A percentile compares a stretch with the other conserved stretches of the same genome.
These are phyloP conservation scores for Gastrolobium bilobum DNA, from an alignment of 306 rosid genomes.

Conservation along the genomic window DNA sequence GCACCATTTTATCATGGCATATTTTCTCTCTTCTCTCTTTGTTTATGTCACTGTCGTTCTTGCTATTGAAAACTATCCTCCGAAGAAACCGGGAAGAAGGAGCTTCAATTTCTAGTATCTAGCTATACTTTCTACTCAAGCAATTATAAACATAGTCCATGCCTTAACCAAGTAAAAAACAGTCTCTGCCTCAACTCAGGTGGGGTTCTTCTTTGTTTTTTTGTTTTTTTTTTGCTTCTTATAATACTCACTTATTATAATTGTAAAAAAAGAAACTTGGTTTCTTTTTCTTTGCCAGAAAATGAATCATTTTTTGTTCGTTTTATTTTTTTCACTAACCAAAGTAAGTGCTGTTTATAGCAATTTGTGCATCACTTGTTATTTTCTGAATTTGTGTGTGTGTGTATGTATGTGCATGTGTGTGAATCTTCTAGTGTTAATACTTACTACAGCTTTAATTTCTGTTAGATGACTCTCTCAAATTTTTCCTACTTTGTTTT, in stretches of 20 bases:
- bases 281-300: slow-evolving; percentile 19
- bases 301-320: neutral
- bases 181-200: slow-evolving; percentile 24
- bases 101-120: slow-evolving; percentile 29
- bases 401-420: neutral
- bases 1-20: slow-evolving; percentile 39
- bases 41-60: slow-evolving; percentile 48
- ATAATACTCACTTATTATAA: neutral
- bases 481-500: neutral
- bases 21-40: slow-evolving; percentile 43
- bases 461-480: neutral
- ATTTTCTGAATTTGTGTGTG: neutral
- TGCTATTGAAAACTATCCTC: slow-evolving; percentile 49
- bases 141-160: neutral
- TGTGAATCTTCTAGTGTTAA: neutral
- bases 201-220: slow-evolving; percentile 1
- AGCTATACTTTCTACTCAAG: slow-evolving; percentile 6
- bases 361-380: neutral
- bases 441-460: neutral
- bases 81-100: neutral
- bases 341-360: neutral
- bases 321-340: slow-evolving; percentile 19
- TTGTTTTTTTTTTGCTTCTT: slow-evolving; percentile 4
- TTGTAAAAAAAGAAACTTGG: neutral
- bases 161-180: slow-evolving; percentile 22